A percentile compares a stretch with the other conserved stretches of the same genome.
Evolutionary conservation across 352 stramenopile species (phyloP).

Genomic region (Phytophthora agathidicida): DNA sequence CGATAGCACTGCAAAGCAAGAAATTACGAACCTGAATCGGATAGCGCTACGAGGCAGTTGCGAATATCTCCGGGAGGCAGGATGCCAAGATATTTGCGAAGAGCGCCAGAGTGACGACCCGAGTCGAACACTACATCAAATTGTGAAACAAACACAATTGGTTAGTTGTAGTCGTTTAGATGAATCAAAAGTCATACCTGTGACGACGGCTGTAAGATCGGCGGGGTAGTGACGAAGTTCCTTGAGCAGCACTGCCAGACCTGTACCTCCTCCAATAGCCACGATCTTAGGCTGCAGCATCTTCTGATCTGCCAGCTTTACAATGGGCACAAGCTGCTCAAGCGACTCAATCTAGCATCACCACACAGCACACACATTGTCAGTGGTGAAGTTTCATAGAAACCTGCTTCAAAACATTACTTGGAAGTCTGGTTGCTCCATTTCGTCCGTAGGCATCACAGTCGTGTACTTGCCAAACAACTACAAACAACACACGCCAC

Average conservation of each 20-base stretch:
- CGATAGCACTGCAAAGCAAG: neutral
- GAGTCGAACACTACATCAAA: conserved; percentile 80
- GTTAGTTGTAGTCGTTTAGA: neutral
- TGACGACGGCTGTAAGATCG: conserved; percentile 87
- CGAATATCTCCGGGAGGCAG: conserved; percentile 84
- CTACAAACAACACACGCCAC: conserved; percentile 34
- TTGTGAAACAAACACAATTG: neutral
- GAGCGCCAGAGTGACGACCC: conserved; percentile 74
- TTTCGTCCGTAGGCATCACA: conserved; percentile 86
- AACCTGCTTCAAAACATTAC: no score
- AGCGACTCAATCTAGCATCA: conserved; percentile 71
- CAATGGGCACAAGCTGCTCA: conserved; percentile 74
- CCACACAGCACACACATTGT: neutral
- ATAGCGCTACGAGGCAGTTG: conserved; percentile 87
- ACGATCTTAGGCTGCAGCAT: conserved; percentile 87
- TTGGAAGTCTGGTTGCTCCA: conserved; percentile 84
- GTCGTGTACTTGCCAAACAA: conserved; percentile 85
- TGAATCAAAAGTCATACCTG: conserved; percentile 33
- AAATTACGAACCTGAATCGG: conserved; percentile 63
- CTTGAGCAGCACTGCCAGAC: conserved; percentile 83
- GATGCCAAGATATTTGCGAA: conserved; percentile 87
- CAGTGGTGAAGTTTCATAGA: neutral
- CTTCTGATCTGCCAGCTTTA: conserved; percentile 80
- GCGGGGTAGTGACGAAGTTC: conserved; percentile 85
- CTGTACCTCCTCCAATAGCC: conserved; percentile 79